A percentile compares a stretch with the other conserved stretches of the same genome.
Evolutionary conservation across 192 early-diverging fungal genomes (phyloP).

Genomic region (Linnemannia schmuckeri): DNA sequence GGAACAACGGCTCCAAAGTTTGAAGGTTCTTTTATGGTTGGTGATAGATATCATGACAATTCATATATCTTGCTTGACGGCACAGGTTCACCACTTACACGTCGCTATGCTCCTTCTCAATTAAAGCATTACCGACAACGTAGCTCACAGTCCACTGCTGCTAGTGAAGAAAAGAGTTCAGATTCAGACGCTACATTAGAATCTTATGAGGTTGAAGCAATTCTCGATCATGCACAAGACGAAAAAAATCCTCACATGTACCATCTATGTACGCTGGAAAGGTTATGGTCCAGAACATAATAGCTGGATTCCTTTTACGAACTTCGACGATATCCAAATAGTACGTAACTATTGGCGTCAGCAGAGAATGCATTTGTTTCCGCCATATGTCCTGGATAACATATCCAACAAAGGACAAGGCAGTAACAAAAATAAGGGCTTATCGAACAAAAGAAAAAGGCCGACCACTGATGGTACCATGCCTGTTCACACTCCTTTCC

Average conservation of each 20-base stretch:
- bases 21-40: constrained; percentile 11
- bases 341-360: neutral
- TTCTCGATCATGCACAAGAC: neutral
- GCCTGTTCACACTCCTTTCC: neutral
- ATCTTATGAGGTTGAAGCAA: neutral
- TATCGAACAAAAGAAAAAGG: neutral
- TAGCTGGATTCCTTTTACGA: neutral
- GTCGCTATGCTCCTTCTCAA: neutral
- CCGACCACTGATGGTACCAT: neutral
- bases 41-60: neutral
- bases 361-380: neutral
- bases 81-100: neutral
- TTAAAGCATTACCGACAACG: neutral
- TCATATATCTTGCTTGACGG: neutral
- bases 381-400: neutral
- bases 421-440: neutral
- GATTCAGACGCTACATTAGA: neutral
- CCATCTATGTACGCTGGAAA: neutral
- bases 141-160: neutral
- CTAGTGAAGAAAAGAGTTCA: neutral
- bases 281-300: neutral
- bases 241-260: neutral
- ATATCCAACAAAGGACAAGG: neutral
- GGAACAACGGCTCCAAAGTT: neutral
- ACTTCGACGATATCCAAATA: neutral